Evolutionary conservation across 192 early-diverging fungal genomes (phyloP), one percentile per base, ranked within the genome.

Genomic region (Umbelopsis sp.): DNA sequence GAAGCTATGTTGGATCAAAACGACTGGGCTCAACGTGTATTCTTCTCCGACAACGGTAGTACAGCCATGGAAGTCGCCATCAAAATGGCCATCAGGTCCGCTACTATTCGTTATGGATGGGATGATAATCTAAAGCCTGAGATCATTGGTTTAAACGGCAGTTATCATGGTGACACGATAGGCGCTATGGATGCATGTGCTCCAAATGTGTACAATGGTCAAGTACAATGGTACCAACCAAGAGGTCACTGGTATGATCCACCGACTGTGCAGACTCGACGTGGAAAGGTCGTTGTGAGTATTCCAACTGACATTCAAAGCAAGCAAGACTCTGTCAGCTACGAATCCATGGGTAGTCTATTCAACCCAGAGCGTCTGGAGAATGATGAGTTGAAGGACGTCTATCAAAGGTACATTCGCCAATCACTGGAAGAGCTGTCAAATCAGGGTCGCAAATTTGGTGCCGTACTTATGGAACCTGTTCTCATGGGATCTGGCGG

Each of bases 161-260:
- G 86, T n/a, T 95, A 95, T 72, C 94, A 95, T 72, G 94, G 94
- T 38, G 94, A 95, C 69, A 95, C 94, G 1, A 94, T 94, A 47
- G 93, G 93, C 26, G 86, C 89, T 24, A 95, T 95, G 94, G 87
- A 92, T 73, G 89, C 90, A 5, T 91, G 88, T 69, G 82, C 85
- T 41, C 91, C 92, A 32, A 92, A 88, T 59, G 79, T 86, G 9
- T 93, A 87, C 71, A 94, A 94, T 69, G 80, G 80, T 22, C 76
- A 87, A 38, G 89, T 93, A 17, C 75, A 84, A 49, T 93, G 91
- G 92, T 93, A 90, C 51, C 71, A 81, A 41, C 82, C 84, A 3
- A 77, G 76, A 41, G 92, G 92, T 6, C 71, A 85, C n/a, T 93
- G 92, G 92, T 86, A 93, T 68, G 70, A 74, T 8, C 90, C 92